Evolutionary conservation across 768 basidiomycete species (phyloP), one percentile per base, ranked within the genome.

Genomic region (Boletus fagicola): DNA sequence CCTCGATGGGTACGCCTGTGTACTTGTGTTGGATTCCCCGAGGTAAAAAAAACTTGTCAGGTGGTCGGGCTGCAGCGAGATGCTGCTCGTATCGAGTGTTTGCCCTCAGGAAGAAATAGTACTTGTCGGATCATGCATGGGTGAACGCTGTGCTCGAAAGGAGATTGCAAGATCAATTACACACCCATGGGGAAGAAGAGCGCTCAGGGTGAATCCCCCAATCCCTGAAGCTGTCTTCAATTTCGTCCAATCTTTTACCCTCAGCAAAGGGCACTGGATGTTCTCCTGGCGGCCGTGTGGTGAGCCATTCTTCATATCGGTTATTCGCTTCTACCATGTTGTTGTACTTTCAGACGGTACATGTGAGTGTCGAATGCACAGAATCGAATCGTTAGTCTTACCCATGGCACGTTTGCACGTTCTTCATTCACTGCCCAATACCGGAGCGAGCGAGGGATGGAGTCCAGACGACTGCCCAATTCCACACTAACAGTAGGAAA

Each of bases 391-490:
- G 12, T 8, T 33, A 11, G 38, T 24, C 66, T 59, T 20, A 69
- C 67, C 67, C 67, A 68, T 5, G 0, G 4, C 0, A 11, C 22
- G 16, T 3, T 0, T 13, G 50, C 12, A 6, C 56, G 56, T 15
- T 12, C 3, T 16, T 26, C 4, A 5, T 11, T 1, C 16, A 58
- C 58, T 12, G 60, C 65, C 67, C 65, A 69, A 48, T 55, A 53
- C 13, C 62, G 57, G 2, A 58, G 13, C 0, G 1, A 1, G 7
- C 22, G 12, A 12, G 49, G 2, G 8, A 67, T 54, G 13, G 65
- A 45, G 7, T 67, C 68, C 42, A 68, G 57, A 28, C 68, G 58
- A 42, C 59, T 59, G 24, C 62, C 67, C 55, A 54, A 47, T 51
- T 51, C 33, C 40, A 61, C 47, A 4, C 11, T 1, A 0, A 1